Base-by-base conservation (phyloP, 495 filamentous ascomycete species). In the Aspergillus cavernicola region DNA sequence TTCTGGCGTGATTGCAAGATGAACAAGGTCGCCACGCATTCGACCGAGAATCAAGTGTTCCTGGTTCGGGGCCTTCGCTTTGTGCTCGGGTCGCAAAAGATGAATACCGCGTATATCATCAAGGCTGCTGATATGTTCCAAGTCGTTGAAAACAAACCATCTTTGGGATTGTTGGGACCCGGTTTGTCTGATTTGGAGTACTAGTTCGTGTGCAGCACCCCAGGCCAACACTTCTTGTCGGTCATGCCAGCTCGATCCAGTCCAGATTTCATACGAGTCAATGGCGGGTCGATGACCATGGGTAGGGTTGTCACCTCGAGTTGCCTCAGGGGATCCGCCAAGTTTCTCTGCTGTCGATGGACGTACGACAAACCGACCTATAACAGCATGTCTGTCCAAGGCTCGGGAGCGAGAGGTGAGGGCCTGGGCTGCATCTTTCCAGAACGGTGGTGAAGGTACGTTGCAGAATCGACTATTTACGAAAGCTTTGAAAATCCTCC, bases 91-190 rank as follows among this genome's bases (percentile, higher is more conserved):
- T 12, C 66, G 55, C 22, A 87, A 56, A 1, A 87, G 56, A 60
- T 81, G 78, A 12, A 87, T 22, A 11, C 76, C 70, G 29, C 78
- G 81, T 38, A 87, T 80, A 66, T 88, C 85, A 57, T 86, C 85
- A 46, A 71, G 70, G n/a, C 83, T 84, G 53, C 79, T 81, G 9
- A 63, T 57, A 45, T 74, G 64, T 4, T 77, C 68, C 23, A 74
- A 50, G 36, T 81, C 74, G 52, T 78, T 74, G 58, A 82, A 84
- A 1, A 72, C 65, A 40, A 77, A 57, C 78, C 80, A 86, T 28
- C 62, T 52, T 20, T 68, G 58, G 19, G 63, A 37, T 11, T 53
- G 35, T 1, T 47, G 26, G 9, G 49, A 53, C 42, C 60, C 64
- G 9, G 50, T 58, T 26, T 67, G 62, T 50, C 70, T 76, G 26